These are phyloP conservation scores for Candida cerambycidarum DNA, from an alignment of 805 yeast genomes.

Conservation along the genomic window DNA sequence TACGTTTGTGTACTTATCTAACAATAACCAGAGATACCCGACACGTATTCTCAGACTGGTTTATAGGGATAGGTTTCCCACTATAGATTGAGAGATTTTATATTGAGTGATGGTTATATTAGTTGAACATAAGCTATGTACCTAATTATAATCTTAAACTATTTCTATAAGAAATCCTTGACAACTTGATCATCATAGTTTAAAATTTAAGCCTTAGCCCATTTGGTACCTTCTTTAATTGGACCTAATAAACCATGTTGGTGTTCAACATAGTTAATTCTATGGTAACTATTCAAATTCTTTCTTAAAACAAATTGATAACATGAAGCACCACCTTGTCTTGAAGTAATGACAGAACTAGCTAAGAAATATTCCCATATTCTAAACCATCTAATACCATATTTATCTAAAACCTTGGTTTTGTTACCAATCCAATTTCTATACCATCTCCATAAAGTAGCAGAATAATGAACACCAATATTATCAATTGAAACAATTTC, in stretches of 20 bases:
- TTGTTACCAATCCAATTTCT: slow-evolving; percentile 87
- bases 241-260: slow-evolving; percentile 74
- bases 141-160: no score
- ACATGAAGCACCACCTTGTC: slow-evolving; percentile 93
- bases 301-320: slow-evolving; percentile 89
- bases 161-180: neutral
- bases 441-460: slow-evolving; percentile 93
- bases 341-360: slow-evolving; percentile 75
- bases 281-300: slow-evolving; percentile 80
- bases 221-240: slow-evolving; percentile 50
- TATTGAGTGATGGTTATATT: no score
- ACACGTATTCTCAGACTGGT: no score
- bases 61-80: no score
- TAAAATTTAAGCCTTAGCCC: slow-evolving; percentile 42
- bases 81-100: no score
- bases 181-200: neutral
- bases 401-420: slow-evolving; percentile 72
- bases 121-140: no score
- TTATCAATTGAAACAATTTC: slow-evolving; percentile 82
- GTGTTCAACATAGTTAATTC: slow-evolving; percentile 74
- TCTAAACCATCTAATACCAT: slow-evolving; percentile 87
- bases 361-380: slow-evolving; percentile 93
- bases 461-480: slow-evolving; percentile 90
- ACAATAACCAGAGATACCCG: no score
- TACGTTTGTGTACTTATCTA: no score